These are phyloP conservation scores for Leishmania gerbilli DNA, from an alignment of 208 protist genomes.

Conservation along the genomic window DNA sequence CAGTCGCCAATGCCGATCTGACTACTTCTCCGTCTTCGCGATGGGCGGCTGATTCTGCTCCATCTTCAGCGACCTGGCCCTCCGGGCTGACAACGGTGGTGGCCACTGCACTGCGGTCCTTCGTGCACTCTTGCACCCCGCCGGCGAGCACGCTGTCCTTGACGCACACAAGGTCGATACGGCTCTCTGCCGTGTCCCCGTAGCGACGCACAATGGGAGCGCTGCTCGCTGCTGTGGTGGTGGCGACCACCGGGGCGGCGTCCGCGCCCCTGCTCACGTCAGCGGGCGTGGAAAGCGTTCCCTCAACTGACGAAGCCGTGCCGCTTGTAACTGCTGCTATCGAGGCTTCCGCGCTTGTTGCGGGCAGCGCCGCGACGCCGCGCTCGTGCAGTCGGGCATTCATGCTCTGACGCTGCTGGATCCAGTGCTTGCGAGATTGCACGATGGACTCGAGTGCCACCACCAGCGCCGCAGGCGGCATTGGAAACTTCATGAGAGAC, in stretches of 20 bases:
- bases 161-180: conserved; percentile 73
- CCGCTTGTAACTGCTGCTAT: not conserved
- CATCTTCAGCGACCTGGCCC: not conserved
- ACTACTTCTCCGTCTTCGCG: not conserved
- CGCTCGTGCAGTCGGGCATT: conserved; percentile 16
- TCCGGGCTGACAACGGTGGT: conserved; percentile 12
- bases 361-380: not conserved
- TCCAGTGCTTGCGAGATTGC: conserved; percentile 46
- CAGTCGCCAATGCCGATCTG: not conserved
- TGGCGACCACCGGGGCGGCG: not conserved
- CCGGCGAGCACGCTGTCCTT: conserved; percentile 33
- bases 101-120: conserved; percentile 49
- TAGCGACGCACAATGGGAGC: conserved; percentile 43
- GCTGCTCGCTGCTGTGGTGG: not conserved
- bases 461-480: conserved; percentile 57
- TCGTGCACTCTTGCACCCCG: conserved; percentile 49
- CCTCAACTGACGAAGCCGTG: not conserved
- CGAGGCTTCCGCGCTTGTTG: not conserved
- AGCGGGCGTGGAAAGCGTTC: conserved; percentile 3
- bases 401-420: conserved; percentile 31
- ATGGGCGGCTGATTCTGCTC: not conserved
- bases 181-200: conserved; percentile 42
- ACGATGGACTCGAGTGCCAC: conserved; percentile 67
- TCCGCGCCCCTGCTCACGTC: not conserved
- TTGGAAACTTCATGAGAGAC: conserved; percentile 48